These are phyloP conservation scores for Pyrenophora seminiperda DNA, from an alignment of 2,329 filamentous ascomycete species.

Conservation along the genomic window DNA sequence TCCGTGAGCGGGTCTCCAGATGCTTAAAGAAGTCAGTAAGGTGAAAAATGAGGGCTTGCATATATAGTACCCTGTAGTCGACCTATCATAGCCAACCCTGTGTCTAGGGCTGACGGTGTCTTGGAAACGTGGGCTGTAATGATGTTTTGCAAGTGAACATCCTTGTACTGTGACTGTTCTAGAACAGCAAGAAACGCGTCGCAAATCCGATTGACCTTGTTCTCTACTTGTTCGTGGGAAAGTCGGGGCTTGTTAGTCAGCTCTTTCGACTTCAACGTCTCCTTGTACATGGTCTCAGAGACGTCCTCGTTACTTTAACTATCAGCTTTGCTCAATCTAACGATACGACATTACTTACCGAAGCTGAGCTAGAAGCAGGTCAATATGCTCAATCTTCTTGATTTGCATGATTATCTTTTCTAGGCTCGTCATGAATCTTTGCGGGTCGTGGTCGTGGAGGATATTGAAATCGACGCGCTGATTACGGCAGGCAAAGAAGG, in stretches of 20 bases:
- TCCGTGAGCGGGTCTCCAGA: slow-evolving; percentile 68
- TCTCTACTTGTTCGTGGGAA: slow-evolving; percentile 32
- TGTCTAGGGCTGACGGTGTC: slow-evolving; percentile 83
- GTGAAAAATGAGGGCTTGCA: no score
- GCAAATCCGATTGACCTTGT: slow-evolving; percentile 87
- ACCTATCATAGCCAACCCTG: slow-evolving; percentile 79
- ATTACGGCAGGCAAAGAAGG: slow-evolving; percentile 85
- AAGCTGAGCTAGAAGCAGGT: slow-evolving; percentile 87
- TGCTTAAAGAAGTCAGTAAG: slow-evolving; percentile 20
- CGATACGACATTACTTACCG: slow-evolving; percentile 58
- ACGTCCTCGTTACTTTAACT: slow-evolving; percentile 78
- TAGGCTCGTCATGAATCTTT: slow-evolving; percentile 80
- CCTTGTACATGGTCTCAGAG: slow-evolving; percentile 87
- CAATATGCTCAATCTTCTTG: slow-evolving; percentile 78
- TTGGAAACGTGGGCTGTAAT: slow-evolving; percentile 97
- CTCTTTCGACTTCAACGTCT: slow-evolving; percentile 66
- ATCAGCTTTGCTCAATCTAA: slow-evolving; percentile 12
- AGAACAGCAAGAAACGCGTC: slow-evolving; percentile 78
- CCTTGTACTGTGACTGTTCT: slow-evolving; percentile 56
- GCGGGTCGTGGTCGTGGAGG: slow-evolving; percentile 87
- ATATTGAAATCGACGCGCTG: slow-evolving; percentile 99
- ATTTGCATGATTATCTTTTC: slow-evolving; percentile 82
- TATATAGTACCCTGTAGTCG: slow-evolving; percentile 60
- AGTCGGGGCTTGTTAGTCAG: slow-evolving; percentile 23
- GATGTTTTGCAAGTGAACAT: slow-evolving; percentile 80